Conservation (phyloP, 176 grass and related monocot species). For the Oryza brachyantha region DNA sequence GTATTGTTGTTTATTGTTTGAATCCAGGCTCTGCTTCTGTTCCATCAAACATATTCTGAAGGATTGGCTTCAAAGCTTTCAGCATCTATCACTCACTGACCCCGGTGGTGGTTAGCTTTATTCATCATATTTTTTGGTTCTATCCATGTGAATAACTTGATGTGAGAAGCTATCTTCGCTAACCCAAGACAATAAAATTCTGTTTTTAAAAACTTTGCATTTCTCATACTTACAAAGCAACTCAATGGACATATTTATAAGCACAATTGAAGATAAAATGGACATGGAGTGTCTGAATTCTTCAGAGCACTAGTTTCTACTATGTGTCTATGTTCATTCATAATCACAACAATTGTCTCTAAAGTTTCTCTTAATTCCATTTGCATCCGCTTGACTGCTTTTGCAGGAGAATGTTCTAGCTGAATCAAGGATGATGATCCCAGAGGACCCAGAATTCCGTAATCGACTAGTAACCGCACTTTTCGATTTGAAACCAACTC, state of each 20-base stretch:
- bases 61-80: neutral
- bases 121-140: neutral
- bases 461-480: slow-evolving; percentile 75
- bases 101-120: neutral
- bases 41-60: neutral
- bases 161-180: neutral
- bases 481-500: slow-evolving; percentile 66
- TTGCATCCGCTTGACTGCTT: neutral
- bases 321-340: too few species aligned
- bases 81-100: neutral
- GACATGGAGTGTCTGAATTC: neutral
- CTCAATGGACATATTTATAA: too few species aligned
- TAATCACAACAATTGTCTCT: neutral
- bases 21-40: neutral
- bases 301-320: neutral
- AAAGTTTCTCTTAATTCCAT: neutral
- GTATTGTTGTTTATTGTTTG: neutral
- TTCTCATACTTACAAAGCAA: neutral
- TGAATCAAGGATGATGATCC: slow-evolving; percentile 95
- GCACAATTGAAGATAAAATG: neutral
- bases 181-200: neutral
- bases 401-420: slow-evolving; percentile 82
- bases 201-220: neutral
- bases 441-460: slow-evolving; percentile 85
- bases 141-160: neutral